Evolutionary conservation across 768 basidiomycete genomes (phyloP).

Genomic region (Mycena sanguinolenta): DNA sequence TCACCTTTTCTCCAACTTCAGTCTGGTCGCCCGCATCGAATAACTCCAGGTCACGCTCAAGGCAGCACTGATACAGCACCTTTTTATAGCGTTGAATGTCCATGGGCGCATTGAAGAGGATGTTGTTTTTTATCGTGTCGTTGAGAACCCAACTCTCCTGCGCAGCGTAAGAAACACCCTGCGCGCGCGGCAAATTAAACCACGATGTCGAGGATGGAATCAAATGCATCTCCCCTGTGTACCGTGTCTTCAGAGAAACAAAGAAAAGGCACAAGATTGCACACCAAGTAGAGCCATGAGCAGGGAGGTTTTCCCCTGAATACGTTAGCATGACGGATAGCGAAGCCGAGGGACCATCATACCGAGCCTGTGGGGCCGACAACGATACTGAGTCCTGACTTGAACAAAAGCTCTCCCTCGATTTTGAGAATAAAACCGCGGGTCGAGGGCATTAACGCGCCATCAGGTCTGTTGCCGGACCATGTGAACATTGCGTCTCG

Average conservation of each 20-base stretch:
- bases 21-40: constrained; percentile 78
- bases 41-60: constrained; percentile 79
- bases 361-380: constrained; percentile 68
- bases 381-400: constrained; percentile 68
- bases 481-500: constrained; percentile 69
- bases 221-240: constrained; percentile 76
- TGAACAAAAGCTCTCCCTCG: constrained; percentile 67
- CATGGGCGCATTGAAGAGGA: constrained; percentile 83
- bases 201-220: constrained; percentile 66
- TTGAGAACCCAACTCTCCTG: constrained; percentile 92
- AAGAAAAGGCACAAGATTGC: no score
- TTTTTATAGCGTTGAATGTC: constrained; percentile 85
- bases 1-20: constrained; percentile 83
- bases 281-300: constrained; percentile 67
- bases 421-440: constrained; percentile 66
- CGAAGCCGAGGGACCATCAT: no score
- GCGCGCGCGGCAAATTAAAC: constrained; percentile 76
- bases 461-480: constrained; percentile 51
- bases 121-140: constrained; percentile 81
- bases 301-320: constrained; percentile 72
- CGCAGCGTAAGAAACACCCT: constrained; percentile 83
- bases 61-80: constrained; percentile 72
- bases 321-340: neutral
- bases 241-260: no score
- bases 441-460: constrained; percentile 50